A percentile compares a stretch with the other conserved stretches of the same genome.
phyloP scores from a whole-genome alignment of 2,329 filamentous ascomycete species.

The Aspergillus caelatus region DNA sequence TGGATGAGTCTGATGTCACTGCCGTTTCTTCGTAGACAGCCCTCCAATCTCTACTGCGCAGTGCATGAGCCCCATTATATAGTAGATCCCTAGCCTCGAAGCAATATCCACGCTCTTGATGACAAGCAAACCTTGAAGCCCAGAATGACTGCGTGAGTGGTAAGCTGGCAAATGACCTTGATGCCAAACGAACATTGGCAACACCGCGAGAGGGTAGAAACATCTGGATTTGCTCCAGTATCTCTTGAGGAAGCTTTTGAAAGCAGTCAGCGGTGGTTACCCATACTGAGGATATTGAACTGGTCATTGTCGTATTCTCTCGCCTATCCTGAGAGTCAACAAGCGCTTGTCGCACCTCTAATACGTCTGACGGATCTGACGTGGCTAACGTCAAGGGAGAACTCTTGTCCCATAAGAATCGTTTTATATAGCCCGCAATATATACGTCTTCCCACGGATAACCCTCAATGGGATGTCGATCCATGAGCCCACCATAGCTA shows the following conservation, averaged over 20 bases:
- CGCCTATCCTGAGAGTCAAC: background rate
- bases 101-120: conserved; percentile 20
- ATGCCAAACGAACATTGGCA: conserved; percentile 16
- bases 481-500: conserved; percentile 20
- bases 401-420: conserved; percentile 5
- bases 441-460: conserved; percentile 20
- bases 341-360: background rate
- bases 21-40: conserved; percentile 20
- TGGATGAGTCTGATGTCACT: background rate
- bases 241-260: conserved; percentile 18
- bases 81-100: conserved; percentile 17
- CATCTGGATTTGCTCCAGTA: conserved; percentile 22
- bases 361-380: background rate
- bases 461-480: conserved; percentile 2
- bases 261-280: conserved; percentile 20
- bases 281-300: background rate
- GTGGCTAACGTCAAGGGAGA: conserved; percentile 8
- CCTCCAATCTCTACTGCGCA: conserved; percentile 26
- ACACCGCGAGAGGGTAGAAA: conserved; percentile 18
- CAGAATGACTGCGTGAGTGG: conserved; percentile 22
- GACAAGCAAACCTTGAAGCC: conserved; percentile 23
- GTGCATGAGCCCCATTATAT: background rate
- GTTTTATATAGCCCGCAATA: conserved; percentile 9
- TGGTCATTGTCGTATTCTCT: background rate
- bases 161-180: conserved; percentile 25